Evolutionary conservation across 805 yeast genomes (phyloP).

Genomic region (Starmerella roubikii): DNA sequence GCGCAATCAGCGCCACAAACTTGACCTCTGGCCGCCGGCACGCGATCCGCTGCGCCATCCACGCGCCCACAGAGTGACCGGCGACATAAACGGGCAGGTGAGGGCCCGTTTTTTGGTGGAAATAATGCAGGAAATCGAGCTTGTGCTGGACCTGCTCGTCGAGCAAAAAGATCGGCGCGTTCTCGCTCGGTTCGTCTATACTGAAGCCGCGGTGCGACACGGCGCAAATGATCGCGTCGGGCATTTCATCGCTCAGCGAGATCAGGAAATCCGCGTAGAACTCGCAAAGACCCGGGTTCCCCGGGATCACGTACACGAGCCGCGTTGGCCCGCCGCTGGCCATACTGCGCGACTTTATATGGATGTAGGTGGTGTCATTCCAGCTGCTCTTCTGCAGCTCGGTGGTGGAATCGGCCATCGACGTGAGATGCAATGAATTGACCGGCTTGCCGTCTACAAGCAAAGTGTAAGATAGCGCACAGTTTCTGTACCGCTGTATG

Average conservation of each 20-base stretch:
- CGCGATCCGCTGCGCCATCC: constrained; percentile 43
- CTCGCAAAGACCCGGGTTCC: constrained; percentile 62
- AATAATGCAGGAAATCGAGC: constrained; percentile 33
- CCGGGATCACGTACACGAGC: constrained; percentile 51
- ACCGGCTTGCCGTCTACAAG: constrained; percentile 30
- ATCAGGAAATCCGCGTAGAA: constrained; percentile 46
- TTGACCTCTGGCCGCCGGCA: constrained; percentile 19
- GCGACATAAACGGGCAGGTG: constrained; percentile 32
- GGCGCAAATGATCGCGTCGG: constrained; percentile 40
- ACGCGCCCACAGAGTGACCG: constrained; percentile 66
- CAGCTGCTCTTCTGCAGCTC: background rate
- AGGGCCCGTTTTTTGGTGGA: constrained; percentile 17
- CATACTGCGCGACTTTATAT: background rate
- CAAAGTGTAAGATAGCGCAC: constrained; percentile 24
- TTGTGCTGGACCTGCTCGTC: constrained; percentile 50
- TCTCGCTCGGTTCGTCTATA: constrained; percentile 10
- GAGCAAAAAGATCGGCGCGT: constrained; percentile 26
- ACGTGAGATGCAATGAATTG: background rate
- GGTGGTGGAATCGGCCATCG: constrained; percentile 5
- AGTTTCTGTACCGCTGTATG: constrained; percentile 17
- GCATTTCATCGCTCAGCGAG: constrained; percentile 30
- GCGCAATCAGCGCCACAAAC: constrained; percentile 51
- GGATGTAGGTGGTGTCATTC: constrained; percentile 3
- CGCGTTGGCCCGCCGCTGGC: background rate
- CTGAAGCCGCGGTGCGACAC: constrained; percentile 55